phyloP scores from a whole-genome alignment of 2,329 filamentous ascomycete genomes.

The Fusarium musae region DNA sequence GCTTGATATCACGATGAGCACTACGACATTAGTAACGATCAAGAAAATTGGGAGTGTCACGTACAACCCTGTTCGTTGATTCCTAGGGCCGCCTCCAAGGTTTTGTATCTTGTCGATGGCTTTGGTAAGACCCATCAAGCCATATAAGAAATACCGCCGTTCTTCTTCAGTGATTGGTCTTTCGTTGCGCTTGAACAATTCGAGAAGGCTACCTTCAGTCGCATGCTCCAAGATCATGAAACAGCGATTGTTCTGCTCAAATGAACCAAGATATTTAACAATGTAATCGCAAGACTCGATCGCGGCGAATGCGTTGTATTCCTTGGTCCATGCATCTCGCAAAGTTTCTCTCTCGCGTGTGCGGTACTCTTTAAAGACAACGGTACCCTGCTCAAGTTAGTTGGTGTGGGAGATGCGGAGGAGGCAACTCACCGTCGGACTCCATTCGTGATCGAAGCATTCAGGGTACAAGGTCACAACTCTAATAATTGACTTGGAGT shows the following conservation, averaged over 20 bases:
- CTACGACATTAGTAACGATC: background rate
- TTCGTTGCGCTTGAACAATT: background rate
- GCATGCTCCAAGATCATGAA: conserved; percentile 22
- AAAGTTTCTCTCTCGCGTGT: background rate
- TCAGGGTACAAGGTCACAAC: conserved; percentile 1
- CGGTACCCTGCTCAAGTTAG: background rate
- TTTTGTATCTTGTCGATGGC: conserved; percentile 17
- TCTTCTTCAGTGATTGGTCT: background rate
- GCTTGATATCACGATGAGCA: conserved; percentile 32
- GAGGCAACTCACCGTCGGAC: background rate
- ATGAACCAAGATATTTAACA: conserved; percentile 24
- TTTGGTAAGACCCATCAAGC: conserved; percentile 1
- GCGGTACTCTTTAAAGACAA: conserved; percentile 27
- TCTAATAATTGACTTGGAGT: background rate
- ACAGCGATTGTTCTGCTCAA: conserved; percentile 15
- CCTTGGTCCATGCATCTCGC: conserved; percentile 4
- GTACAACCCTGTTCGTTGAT: conserved; percentile 4
- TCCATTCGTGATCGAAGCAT: conserved; percentile 4
- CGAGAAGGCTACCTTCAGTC: background rate
- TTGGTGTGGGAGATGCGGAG: background rate
- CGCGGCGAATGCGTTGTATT: background rate
- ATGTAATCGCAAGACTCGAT: conserved; percentile 13
- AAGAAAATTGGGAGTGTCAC: background rate
- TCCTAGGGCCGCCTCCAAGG: background rate
- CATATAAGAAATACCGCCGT: background rate